Evolutionary conservation across 2,329 filamentous ascomycete genomes (phyloP), one percentile per base, ranked within the genome.

Genomic region (Colletotrichum euphorbiae): DNA sequence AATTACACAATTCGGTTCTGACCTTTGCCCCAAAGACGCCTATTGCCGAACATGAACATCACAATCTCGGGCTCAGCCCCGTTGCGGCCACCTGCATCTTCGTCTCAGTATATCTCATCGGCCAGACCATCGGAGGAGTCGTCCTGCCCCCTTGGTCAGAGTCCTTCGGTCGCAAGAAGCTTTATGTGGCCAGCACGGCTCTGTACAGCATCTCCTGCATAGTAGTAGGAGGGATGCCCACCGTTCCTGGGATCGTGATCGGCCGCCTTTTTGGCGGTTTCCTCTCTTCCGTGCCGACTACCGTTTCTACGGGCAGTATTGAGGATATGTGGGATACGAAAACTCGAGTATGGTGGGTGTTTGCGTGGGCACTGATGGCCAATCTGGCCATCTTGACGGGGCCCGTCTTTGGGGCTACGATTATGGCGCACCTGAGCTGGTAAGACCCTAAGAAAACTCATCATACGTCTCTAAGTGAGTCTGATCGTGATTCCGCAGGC

Each of bases 271-370:
- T 51, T 7, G 46, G 50, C 1, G 63, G 63, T 2, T 19, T 67
- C 3, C 21, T 63, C 5, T 67, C 63, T 15, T 42, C 63, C 13
- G 43, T 63, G 5, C 63, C 63, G 0, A 62, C 58, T 2, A 42
- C 43, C 6, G 42, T 67, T 6, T 50, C 63, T 15, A 48, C 51
- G 2, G 63, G 63, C 0, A 67, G 63, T 11, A 67, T 67, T 6
- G 63, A 67, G 28, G 63, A 67, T 17, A 15, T 67, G 24, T 67
- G 63, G 63, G 63, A 67, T 19, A 51, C 63, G 2, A 31, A 63
- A 6, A 50, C 51, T 0, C 11, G 63, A 11, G 51, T 67, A 15
- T 67, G 63, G 63, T 62, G 63, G 58, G 12, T 67, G 0, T 67
- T 62, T 24, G 45, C 19, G 12, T 67, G 63, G 63, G 42, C 63